These are phyloP conservation scores for Rosa hybrid DNA, from an alignment of 331 rosid species.

Conservation along the genomic window DNA sequence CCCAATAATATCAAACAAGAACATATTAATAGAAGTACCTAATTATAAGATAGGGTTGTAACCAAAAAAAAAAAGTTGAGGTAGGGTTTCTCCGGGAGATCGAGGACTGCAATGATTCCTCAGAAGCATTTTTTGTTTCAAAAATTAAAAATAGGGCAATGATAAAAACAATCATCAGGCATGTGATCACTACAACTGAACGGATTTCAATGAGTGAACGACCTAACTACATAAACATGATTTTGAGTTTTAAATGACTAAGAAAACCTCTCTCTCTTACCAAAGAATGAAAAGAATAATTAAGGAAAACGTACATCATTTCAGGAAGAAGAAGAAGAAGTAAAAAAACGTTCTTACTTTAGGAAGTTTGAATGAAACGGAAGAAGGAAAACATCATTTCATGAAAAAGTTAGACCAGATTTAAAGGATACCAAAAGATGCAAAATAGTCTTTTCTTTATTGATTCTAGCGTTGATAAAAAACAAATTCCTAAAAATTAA, in stretches of 20 bases:
- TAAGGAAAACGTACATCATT: neutral
- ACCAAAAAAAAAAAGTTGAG: neutral
- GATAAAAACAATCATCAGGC: slow-evolving; percentile 10
- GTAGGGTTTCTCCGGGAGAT: neutral
- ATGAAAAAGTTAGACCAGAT: neutral
- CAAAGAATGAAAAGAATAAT: neutral
- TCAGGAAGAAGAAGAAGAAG: neutral
- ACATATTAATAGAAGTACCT: neutral
- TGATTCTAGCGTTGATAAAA: neutral
- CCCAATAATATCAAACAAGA: neutral
- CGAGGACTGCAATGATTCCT: neutral
- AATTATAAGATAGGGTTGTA: neutral
- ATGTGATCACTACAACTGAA: neutral
- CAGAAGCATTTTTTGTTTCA: neutral
- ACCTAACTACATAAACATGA: neutral
- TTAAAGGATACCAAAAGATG: neutral
- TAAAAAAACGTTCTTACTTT: neutral
- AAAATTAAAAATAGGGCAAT: neutral
- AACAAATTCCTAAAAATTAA: neutral
- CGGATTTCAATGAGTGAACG: too few relatives aligned
- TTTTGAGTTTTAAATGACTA: neutral
- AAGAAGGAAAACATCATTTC: neutral
- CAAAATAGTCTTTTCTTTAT: neutral
- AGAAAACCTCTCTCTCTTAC: neutral
- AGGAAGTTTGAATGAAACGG: neutral